Percentiles rank a stretch among this genome's conserved stretches.
Conservation (phyloP, 2,329 filamentous ascomycete genomes). For the Cytospora chrysosperma region DNA sequence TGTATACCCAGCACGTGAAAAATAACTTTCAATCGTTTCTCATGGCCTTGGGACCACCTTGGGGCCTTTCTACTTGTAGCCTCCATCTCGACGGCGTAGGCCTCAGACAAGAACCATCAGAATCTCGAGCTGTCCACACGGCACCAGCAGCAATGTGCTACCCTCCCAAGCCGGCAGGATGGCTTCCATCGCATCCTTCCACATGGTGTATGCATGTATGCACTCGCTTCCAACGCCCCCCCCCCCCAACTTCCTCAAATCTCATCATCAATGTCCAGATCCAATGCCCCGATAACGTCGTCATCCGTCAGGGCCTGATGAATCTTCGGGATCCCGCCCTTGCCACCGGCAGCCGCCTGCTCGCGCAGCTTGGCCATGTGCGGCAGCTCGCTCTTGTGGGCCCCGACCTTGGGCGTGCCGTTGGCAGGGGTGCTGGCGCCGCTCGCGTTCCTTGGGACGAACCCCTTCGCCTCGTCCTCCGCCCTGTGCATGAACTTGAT, state of each 20-base stretch:
- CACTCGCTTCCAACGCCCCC: neutral
- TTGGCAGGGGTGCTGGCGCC: slow-evolving; percentile 52
- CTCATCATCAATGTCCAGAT: slow-evolving; percentile 89
- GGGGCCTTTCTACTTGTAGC: neutral
- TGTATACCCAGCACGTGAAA: neutral
- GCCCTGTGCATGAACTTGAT: slow-evolving; percentile 68
- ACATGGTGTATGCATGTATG: neutral
- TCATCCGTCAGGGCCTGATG: slow-evolving; percentile 84
- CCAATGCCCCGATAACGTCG: slow-evolving; percentile 85
- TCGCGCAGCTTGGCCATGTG: slow-evolving; percentile 49
- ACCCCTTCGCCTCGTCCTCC: slow-evolving; percentile 45
- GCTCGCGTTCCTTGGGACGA: slow-evolving; percentile 50
- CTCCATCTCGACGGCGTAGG: neutral
- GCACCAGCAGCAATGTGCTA: neutral
- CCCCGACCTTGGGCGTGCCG: slow-evolving; percentile 49
- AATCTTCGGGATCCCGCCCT: slow-evolving; percentile 64
- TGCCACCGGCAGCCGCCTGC: slow-evolving; percentile 48
- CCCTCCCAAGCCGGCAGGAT: neutral
- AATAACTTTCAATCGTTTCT: neutral
- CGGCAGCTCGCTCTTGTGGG: slow-evolving; percentile 46
- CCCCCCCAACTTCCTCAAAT: slow-evolving; percentile 43
- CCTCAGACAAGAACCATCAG: neutral
- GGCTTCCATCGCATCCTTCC: neutral
- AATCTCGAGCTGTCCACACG: neutral
- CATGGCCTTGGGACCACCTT: neutral